These are phyloP conservation scores for Ceratobasidium sp. DNA, from an alignment of 1,284 basidiomycete species.

Conservation along the genomic window DNA sequence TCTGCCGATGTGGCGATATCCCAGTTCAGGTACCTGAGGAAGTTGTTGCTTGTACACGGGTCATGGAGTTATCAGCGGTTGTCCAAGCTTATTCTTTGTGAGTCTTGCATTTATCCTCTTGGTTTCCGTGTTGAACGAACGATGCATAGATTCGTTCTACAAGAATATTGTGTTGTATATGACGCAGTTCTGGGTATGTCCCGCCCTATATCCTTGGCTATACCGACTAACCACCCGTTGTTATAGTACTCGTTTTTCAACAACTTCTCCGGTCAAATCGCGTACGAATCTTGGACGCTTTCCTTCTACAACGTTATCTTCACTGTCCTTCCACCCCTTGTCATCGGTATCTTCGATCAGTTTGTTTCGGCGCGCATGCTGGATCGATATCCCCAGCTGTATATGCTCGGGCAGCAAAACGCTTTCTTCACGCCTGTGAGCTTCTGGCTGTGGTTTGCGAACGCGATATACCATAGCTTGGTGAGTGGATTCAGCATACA, in stretches of 20 bases:
- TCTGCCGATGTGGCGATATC: slow-evolving; percentile 98
- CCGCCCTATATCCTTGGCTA: too few relatives aligned
- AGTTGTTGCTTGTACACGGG: slow-evolving; percentile 95
- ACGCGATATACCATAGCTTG: slow-evolving; percentile 94
- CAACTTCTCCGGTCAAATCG: slow-evolving; percentile 98
- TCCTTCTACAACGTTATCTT: slow-evolving; percentile 94
- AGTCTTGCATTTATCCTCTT: slow-evolving; percentile 56
- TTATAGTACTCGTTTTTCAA: slow-evolving; percentile 95
- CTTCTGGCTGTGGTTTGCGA: slow-evolving; percentile 96
- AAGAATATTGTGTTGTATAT: slow-evolving; percentile 98
- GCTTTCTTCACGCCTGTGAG: slow-evolving; percentile 90
- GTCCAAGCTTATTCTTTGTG: slow-evolving; percentile 95
- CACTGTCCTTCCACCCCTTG: slow-evolving; percentile 94
- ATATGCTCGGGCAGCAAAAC: slow-evolving; percentile 91
- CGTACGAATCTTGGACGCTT: slow-evolving; percentile 98
- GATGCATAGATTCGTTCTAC: slow-evolving; percentile 85
- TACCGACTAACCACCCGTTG: too few relatives aligned
- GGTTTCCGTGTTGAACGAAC: neutral
- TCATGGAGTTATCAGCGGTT: slow-evolving; percentile 97
- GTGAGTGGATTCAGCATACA: slow-evolving; percentile 64
- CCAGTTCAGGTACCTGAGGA: slow-evolving; percentile 97
- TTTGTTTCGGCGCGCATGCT: slow-evolving; percentile 97
- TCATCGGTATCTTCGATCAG: slow-evolving; percentile 98
- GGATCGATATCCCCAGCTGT: slow-evolving; percentile 97
- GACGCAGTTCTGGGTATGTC: slow-evolving; percentile 93